Evolutionary conservation across 805 yeast genomes (phyloP).

Genomic region (Saccharomycopsis capsularis): DNA sequence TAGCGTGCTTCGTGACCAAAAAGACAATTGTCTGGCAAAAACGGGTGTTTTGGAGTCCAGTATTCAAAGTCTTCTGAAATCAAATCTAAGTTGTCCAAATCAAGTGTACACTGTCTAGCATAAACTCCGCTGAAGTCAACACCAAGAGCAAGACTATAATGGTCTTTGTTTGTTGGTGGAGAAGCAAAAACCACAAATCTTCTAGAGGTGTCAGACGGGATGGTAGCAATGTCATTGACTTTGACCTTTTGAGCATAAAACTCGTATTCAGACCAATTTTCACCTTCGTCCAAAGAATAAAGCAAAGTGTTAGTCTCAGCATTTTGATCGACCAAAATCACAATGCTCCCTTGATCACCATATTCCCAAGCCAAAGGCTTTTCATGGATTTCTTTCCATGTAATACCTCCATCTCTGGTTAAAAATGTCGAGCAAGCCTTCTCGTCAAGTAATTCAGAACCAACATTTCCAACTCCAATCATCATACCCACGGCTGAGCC

Average conservation of each 20-base stretch:
- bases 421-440: slow-evolving; percentile 60
- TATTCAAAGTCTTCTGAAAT: slow-evolving; percentile 49
- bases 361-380: slow-evolving; percentile 89
- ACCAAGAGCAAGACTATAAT: slow-evolving; percentile 39
- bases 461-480: slow-evolving; percentile 93
- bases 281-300: slow-evolving; percentile 77
- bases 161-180: slow-evolving; percentile 30
- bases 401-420: slow-evolving; percentile 83
- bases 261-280: slow-evolving; percentile 59
- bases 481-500: slow-evolving; percentile 84
- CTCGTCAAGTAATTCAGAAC: slow-evolving; percentile 43
- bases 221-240: slow-evolving; percentile 74
- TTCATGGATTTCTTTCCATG: slow-evolving; percentile 74
- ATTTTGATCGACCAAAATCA: slow-evolving; percentile 59
- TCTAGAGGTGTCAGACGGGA: slow-evolving; percentile 85
- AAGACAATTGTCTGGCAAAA: slow-evolving; percentile 44
- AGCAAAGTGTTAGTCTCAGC: slow-evolving; percentile 50
- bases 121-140: slow-evolving; percentile 52
- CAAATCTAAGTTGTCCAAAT: slow-evolving; percentile 35
- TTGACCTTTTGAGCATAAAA: slow-evolving; percentile 51
- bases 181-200: slow-evolving; percentile 62
- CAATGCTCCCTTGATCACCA: slow-evolving; percentile 89
- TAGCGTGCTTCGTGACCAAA: slow-evolving; percentile 66
- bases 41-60: slow-evolving; percentile 56
- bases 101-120: slow-evolving; percentile 48